These are phyloP conservation scores for Metarhizium album DNA, from an alignment of 2,329 filamentous ascomycete species.

Conservation along the genomic window DNA sequence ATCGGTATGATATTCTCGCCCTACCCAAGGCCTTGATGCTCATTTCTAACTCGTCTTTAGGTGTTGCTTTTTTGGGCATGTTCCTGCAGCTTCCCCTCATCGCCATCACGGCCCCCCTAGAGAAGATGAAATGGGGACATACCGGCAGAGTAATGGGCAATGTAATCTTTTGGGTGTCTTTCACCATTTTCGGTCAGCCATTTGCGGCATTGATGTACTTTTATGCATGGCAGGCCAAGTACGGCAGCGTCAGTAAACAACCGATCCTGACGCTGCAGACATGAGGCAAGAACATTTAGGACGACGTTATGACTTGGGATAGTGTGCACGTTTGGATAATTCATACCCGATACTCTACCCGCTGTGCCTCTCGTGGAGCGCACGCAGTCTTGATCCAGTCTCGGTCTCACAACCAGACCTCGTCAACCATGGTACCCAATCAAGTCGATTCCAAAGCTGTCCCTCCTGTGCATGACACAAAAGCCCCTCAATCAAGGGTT, in stretches of 20 bases:
- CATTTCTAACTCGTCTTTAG: constrained; percentile 26
- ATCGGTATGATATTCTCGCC: constrained; percentile 48
- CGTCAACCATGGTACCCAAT: too few relatives aligned
- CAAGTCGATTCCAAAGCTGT: too few relatives aligned
- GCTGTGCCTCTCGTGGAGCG: too few relatives aligned
- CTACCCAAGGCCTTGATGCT: constrained; percentile 4
- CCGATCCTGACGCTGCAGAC: constrained; percentile 7
- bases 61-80: constrained; percentile 92
- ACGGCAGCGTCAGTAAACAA: constrained; percentile 62
- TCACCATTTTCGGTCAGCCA: constrained; percentile 90
- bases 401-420: too few relatives aligned
- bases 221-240: constrained; percentile 97
- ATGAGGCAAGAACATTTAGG: background rate
- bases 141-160: constrained; percentile 78
- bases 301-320: background rate
- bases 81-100: constrained; percentile 86
- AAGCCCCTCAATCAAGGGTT: background rate
- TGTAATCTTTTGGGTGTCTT: constrained; percentile 91
- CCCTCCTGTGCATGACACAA: background rate
- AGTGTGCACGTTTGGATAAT: background rate
- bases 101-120: constrained; percentile 63
- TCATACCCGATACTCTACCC: background rate
- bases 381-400: too few relatives aligned
- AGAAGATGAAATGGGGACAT: constrained; percentile 60
- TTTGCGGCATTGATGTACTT: constrained; percentile 90